Conservation (phyloP, 179 eudicot species). For the Spergularia azorica region DNA sequence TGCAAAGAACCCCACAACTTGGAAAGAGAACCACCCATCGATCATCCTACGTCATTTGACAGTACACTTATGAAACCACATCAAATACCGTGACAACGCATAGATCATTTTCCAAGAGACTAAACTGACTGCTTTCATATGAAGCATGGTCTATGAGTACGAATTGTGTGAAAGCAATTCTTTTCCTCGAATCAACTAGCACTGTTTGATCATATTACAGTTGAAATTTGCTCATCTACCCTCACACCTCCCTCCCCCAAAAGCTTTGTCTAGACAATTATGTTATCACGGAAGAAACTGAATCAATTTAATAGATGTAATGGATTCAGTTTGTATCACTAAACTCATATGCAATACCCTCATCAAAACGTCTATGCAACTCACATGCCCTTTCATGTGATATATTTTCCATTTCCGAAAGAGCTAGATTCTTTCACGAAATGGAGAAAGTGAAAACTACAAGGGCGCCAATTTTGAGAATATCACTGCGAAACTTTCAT, state of each 20-base stretch:
- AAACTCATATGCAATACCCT: background rate
- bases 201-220: background rate
- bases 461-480: too few species aligned
- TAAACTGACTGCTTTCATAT: background rate
- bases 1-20: background rate
- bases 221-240: too few species aligned
- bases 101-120: background rate
- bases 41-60: background rate
- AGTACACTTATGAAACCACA: background rate
- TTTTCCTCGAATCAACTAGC: background rate
- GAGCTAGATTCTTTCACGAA: too few species aligned
- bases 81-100: background rate
- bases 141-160: background rate
- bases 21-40: background rate
- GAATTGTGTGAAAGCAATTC: background rate
- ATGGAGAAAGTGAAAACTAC: too few species aligned
- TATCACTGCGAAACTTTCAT: too few species aligned
- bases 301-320: background rate
- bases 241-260: too few species aligned
- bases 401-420: background rate
- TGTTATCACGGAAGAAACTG: too few species aligned
- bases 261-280: too few species aligned
- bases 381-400: background rate
- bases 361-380: background rate
- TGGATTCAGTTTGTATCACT: background rate